Conservation (phyloP, 169 alveolate genomes). For the Toxoplasma gondii region DNA sequence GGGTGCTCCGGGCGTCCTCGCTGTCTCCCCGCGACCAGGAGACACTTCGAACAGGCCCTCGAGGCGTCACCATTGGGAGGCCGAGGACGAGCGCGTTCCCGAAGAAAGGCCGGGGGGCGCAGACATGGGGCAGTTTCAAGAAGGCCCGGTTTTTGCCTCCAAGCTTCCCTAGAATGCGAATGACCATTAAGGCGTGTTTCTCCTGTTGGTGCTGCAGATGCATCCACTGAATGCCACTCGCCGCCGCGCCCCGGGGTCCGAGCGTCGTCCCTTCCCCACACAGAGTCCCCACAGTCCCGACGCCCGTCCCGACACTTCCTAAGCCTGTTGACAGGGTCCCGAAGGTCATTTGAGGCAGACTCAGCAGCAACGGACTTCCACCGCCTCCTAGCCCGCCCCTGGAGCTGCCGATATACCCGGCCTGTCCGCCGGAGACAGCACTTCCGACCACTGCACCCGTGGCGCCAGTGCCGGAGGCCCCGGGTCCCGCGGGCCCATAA, state of each 20-base stretch:
- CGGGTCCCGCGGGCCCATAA: neutral
- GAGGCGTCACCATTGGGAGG: slow-evolving; percentile 39
- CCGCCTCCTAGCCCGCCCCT: slow-evolving; percentile 19
- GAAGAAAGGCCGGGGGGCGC: slow-evolving; percentile 60
- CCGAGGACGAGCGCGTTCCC: slow-evolving; percentile 53
- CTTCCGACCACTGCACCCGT: neutral
- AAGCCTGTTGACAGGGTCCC: neutral
- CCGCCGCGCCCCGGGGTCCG: neutral
- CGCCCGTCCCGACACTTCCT: neutral
- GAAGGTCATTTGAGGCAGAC: slow-evolving; percentile 3
- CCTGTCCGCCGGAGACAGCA: neutral
- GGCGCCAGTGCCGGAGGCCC: neutral
- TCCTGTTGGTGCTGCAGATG: slow-evolving; percentile 68
- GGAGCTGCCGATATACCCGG: slow-evolving; percentile 5
- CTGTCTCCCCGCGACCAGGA: neutral
- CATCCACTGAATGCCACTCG: neutral
- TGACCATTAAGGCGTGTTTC: slow-evolving; percentile 66
- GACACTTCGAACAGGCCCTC: neutral
- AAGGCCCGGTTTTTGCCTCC: slow-evolving; percentile 79
- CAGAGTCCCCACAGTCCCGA: neutral
- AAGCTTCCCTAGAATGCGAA: slow-evolving; percentile 73
- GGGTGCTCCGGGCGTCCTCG: neutral
- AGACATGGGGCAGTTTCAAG: slow-evolving; percentile 65
- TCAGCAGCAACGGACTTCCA: neutral
- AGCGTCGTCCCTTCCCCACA: neutral